Percentiles rank a stretch among this genome's conserved stretches.
phyloP scores from a whole-genome alignment of 257 asterid genomes.

The Solanum sitiens region DNA sequence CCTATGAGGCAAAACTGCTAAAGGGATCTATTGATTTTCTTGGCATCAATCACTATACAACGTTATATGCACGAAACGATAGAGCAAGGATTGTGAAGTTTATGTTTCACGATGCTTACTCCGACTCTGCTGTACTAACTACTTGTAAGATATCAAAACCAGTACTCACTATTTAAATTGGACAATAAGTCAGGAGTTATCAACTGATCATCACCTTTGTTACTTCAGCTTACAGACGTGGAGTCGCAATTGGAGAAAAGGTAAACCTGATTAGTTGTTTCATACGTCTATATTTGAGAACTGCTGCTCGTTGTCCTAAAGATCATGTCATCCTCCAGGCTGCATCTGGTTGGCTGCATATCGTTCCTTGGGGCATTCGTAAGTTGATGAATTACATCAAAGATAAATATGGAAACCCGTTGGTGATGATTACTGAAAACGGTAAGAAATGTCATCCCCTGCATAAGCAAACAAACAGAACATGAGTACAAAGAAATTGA shows the following conservation, averaged over 20 bases:
- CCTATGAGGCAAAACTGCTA: slow-evolving; percentile 25
- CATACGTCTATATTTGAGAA: not conserved
- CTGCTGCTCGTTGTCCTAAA: not conserved
- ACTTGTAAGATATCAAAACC: slow-evolving; percentile 32
- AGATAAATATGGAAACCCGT: slow-evolving; percentile 65
- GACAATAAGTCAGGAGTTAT: not conserved
- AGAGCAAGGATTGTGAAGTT: slow-evolving; percentile 39
- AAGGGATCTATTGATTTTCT: slow-evolving; percentile 71
- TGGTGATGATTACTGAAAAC: slow-evolving; percentile 66
- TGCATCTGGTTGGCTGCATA: slow-evolving; percentile 66
- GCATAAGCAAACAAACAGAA: not conserved
- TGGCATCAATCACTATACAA: slow-evolving; percentile 80
- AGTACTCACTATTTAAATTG: not conserved
- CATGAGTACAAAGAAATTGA: not conserved
- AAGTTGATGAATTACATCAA: slow-evolving; percentile 54
- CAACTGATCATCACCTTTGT: not conserved
- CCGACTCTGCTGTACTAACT: slow-evolving; percentile 68
- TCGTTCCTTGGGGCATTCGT: slow-evolving; percentile 85
- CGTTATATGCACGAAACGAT: slow-evolving; percentile 61
- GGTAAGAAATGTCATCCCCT: slow-evolving; percentile 26
- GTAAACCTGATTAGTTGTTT: slow-evolving; percentile 19
- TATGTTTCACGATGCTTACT: slow-evolving; percentile 45
- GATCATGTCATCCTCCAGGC: slow-evolving; percentile 22
- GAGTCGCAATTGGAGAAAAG: slow-evolving; percentile 66
- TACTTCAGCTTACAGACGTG: slow-evolving; percentile 51